Evolutionary conservation across 805 yeast genomes (phyloP).

Genomic region (Diddensiella caesifluorescens): DNA sequence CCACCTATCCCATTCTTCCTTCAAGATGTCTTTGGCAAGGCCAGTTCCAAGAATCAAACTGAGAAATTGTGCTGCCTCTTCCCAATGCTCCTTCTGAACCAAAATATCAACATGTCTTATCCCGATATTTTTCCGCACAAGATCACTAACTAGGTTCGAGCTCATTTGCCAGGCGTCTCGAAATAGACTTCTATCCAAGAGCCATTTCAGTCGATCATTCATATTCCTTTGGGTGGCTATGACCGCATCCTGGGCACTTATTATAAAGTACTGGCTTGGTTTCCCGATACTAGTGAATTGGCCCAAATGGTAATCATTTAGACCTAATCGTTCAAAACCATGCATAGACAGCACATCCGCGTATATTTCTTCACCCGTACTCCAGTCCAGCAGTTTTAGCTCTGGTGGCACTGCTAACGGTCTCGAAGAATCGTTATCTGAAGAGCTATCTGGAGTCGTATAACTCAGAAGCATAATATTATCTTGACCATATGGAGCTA

Average conservation of each 20-base stretch:
- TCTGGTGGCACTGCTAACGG: no score
- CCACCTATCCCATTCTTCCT: slow-evolving; percentile 66
- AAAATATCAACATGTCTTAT: slow-evolving; percentile 41
- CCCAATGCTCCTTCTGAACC: slow-evolving; percentile 45
- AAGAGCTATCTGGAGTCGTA: slow-evolving; percentile 25
- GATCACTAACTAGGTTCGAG: slow-evolving; percentile 45
- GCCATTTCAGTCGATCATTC: slow-evolving; percentile 72
- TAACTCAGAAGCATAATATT: slow-evolving; percentile 57
- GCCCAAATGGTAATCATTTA: slow-evolving; percentile 74
- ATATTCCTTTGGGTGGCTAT: slow-evolving; percentile 66
- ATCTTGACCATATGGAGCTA: slow-evolving; percentile 70
- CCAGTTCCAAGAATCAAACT: slow-evolving; percentile 36
- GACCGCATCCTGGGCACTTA: slow-evolving; percentile 80
- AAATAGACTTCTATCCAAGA: slow-evolving; percentile 45
- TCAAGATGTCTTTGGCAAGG: no score
- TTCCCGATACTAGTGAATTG: slow-evolving; percentile 25
- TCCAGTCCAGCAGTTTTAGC: slow-evolving; percentile 57
- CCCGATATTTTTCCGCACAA: slow-evolving; percentile 57
- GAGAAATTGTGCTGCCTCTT: slow-evolving; percentile 48
- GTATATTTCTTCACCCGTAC: slow-evolving; percentile 64
- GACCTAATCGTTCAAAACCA: slow-evolving; percentile 53
- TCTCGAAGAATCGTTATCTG: slow-evolving; percentile 30
- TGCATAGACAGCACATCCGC: slow-evolving; percentile 73
- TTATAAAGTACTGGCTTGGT: slow-evolving; percentile 50
- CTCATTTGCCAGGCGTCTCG: slow-evolving; percentile 78